A percentile compares a stretch with the other conserved stretches of the same genome.
phyloP scores from a whole-genome alignment of 83 land plant species.

The Picea abies region DNA sequence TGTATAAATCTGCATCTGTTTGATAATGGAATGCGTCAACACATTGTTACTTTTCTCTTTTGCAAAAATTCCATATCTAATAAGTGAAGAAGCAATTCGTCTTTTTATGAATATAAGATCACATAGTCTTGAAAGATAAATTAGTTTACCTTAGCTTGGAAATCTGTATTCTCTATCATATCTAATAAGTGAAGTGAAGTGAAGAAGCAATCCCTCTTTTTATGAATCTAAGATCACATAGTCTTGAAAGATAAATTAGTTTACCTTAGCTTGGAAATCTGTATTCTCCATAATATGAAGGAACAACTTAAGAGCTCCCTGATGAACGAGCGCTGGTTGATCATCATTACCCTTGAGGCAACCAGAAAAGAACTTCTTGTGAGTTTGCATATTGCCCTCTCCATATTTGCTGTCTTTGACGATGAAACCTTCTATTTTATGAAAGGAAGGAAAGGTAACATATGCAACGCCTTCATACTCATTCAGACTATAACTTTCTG shows the following conservation, averaged over 20 bases:
- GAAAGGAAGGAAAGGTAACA: neutral
- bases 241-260: too few species aligned
- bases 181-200: too few species aligned
- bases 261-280: neutral
- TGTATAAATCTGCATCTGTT: neutral
- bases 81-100: too few species aligned
- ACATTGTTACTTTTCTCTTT: too few species aligned
- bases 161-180: neutral
- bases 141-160: neutral
- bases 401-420: constrained; percentile 8
- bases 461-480: neutral
- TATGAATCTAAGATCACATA: too few species aligned
- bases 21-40: too few species aligned
- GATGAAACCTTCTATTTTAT: neutral
- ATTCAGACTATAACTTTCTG: neutral
- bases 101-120: too few species aligned
- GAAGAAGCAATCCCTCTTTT: too few species aligned
- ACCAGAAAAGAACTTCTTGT: neutral
- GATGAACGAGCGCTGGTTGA: neutral
- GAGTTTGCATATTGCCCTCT: neutral
- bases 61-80: too few species aligned
- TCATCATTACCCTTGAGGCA: neutral
- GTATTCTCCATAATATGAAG: neutral
- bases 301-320: constrained; percentile 4
- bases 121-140: too few species aligned